Conservation (phyloP, 208 protist species). For the Endotrypanum monterogeii region DNA sequence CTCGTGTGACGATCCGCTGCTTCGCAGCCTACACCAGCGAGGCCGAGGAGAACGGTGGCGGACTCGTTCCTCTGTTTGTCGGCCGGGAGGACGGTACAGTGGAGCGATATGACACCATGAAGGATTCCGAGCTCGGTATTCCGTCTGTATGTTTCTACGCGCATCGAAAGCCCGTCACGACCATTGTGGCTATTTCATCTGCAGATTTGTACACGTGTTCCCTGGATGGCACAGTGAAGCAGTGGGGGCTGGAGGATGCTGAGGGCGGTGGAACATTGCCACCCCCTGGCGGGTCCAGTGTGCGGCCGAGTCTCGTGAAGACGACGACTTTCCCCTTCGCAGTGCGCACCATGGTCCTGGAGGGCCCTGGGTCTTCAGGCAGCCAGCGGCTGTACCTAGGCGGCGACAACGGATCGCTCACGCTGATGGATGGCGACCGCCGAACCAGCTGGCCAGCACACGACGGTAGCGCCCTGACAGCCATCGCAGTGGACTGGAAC, state of each 20-base stretch:
- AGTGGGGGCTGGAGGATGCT: conserved; percentile 53
- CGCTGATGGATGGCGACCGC: conserved; percentile 60
- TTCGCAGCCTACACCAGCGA: conserved; percentile 49
- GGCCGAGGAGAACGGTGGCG: conserved; percentile 32
- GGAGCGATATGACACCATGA: conserved; percentile 62
- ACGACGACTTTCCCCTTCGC: conserved; percentile 49
- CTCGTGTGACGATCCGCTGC: conserved; percentile 49
- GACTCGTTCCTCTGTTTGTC: conserved; percentile 58
- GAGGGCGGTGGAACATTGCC: conserved; percentile 4
- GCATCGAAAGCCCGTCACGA: conserved; percentile 65
- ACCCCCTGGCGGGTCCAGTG: conserved; percentile 21
- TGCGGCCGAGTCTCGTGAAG: conserved; percentile 27
- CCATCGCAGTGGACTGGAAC: conserved; percentile 48
- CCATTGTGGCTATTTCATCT: conserved; percentile 40
- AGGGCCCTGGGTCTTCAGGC: conserved; percentile 11
- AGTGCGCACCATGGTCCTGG: conserved; percentile 47
- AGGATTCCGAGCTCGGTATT: conserved; percentile 55
- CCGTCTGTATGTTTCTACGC: conserved; percentile 56
- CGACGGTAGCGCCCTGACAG: conserved; percentile 49
- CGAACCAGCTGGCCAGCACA: conserved; percentile 65
- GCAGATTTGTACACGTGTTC: conserved; percentile 70
- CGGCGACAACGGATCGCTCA: conserved; percentile 67
- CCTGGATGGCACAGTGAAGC: conserved; percentile 70
- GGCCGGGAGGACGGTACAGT: conserved; percentile 79
- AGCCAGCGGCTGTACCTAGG: conserved; percentile 51